Percentiles rank a stretch among this genome's conserved stretches.
Conservation (phyloP, 352 stramenopile genomes). For the Thalassiosira mediterranea region DNA sequence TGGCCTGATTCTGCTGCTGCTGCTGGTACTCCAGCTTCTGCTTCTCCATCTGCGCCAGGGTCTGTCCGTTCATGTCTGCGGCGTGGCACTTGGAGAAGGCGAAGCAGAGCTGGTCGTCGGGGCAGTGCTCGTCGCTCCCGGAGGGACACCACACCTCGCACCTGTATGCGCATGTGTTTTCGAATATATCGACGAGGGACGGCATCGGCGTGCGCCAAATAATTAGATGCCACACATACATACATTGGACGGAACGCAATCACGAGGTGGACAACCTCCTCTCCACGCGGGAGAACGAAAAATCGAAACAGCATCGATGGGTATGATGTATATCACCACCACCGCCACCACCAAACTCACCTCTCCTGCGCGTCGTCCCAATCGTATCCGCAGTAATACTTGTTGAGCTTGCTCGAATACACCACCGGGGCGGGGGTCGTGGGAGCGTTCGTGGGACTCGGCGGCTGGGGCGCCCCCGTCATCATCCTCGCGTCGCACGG, state of each 20-base stretch:
- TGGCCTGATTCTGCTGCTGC: slow-evolving; percentile 1
- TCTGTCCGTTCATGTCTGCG: slow-evolving; percentile 50
- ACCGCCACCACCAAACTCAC: too few relatives aligned
- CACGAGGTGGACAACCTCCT: too few relatives aligned
- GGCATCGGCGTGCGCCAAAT: neutral
- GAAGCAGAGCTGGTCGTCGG: slow-evolving; percentile 55
- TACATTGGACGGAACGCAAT: too few relatives aligned
- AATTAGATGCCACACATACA: too few relatives aligned
- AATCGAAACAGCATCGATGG: neutral
- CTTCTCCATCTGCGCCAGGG: slow-evolving; percentile 52
- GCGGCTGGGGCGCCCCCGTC: slow-evolving; percentile 30
- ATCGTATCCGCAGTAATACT: slow-evolving; percentile 65
- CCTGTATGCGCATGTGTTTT: too few relatives aligned
- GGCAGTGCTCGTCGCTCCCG: slow-evolving; percentile 60
- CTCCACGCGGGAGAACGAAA: too few relatives aligned
- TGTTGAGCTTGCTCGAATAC: slow-evolving; percentile 58
- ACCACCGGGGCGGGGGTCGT: slow-evolving; percentile 53
- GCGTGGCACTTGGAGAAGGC: slow-evolving; percentile 57
- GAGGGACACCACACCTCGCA: slow-evolving; percentile 66
- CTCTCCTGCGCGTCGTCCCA: slow-evolving; percentile 58
- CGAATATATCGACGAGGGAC: neutral
- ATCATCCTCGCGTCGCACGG: slow-evolving; percentile 73
- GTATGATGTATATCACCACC: too few relatives aligned
- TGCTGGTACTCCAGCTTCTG: slow-evolving; percentile 16
- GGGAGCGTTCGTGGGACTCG: slow-evolving; percentile 42